Evolutionary conservation across 176 grass and related monocot genomes (phyloP), one percentile per base, ranked within the genome.

Genomic region (Calamus simplicifolius): DNA sequence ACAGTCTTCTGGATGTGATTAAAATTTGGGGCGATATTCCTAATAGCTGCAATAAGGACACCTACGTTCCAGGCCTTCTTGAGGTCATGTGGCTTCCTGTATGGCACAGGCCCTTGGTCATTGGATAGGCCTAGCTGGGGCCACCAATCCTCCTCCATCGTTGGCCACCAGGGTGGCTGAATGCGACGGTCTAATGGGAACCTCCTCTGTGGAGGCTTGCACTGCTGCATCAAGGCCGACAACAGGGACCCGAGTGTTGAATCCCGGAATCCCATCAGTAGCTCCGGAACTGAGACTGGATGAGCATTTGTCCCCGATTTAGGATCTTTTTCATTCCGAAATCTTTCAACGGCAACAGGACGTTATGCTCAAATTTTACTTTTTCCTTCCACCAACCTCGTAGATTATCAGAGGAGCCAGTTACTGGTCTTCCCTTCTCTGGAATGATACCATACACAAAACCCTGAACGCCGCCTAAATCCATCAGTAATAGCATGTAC

Each of bases 321-420:
- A 5, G 13, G 3, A 8, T 29, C 10, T 18, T 62, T 12, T 62
- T 6, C n/a, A 2, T 23, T n/a, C n/a, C 6, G 31, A 18, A 48
- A 43, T 19, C 5, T 19, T 2, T 43, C 30, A 0, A 35, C 5
- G n/a, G 58, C 58, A 1, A 31, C 29, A 6, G 18, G 58, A 17
- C 58, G 16, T 61, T 48, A 6, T 18, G 17, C 4, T 62, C 59
- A 13, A 62, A 62, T 3, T 29, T 29, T 5, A 62, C 59, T 18
- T 62, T 62, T n/a, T 48, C 59, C 59, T 62, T 62, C 59, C 59
- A 62, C 59, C 59, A 62, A 35, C 30, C 59, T 10, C 59, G 18
- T 6, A 62, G 59, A 35, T 35, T 43, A 19, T 62, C 30, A n/a
- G 59, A 62, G 30, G 59, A 29, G 31, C 59, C 59, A 3, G 7